Conservation (phyloP, 805 yeast genomes). For the Kuraishia ogatae region DNA sequence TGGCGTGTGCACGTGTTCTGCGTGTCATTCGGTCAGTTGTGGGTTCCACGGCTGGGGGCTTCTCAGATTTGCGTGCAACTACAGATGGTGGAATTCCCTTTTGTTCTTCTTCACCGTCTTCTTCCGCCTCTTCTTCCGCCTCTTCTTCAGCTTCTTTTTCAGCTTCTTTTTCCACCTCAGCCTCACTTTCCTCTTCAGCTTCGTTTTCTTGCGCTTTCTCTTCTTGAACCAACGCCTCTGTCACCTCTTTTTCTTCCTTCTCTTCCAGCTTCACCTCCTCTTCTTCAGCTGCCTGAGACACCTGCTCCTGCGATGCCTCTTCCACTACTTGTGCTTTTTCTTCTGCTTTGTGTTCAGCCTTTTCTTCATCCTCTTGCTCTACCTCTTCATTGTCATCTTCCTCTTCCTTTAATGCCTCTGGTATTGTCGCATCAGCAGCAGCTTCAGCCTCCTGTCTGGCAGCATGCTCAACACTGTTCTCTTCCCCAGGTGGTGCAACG, state of each 20-base stretch:
- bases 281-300: slow-evolving; percentile 2
- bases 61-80: background rate
- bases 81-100: slow-evolving; percentile 1
- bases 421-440: slow-evolving; percentile 4
- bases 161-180: slow-evolving; percentile 3
- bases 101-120: slow-evolving; percentile 4
- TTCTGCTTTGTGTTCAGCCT: slow-evolving; percentile 3
- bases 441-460: too few species aligned
- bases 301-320: slow-evolving; percentile 1
- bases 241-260: slow-evolving; percentile 1
- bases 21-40: slow-evolving; percentile 6
- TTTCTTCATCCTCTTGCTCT: slow-evolving; percentile 2
- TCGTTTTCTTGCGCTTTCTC: slow-evolving; percentile 1
- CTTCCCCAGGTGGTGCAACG: slow-evolving; percentile 1
- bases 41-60: background rate
- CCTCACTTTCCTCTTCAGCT: slow-evolving; percentile 2
- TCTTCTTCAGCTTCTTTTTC: slow-evolving; percentile 5
- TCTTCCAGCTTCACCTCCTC: slow-evolving; percentile 2
- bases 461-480: slow-evolving; percentile 5
- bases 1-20: slow-evolving; percentile 1
- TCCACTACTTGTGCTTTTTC: slow-evolving; percentile 2
- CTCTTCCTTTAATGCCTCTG: slow-evolving; percentile 5
- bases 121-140: slow-evolving; percentile 2
- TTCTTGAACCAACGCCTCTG: slow-evolving; percentile 2
- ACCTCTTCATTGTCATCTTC: too few species aligned